Percentiles rank a stretch among this genome's conserved stretches.
These are phyloP conservation scores for Penicillium sclerotigenum DNA, from an alignment of 2,329 filamentous ascomycete genomes.

Conservation along the genomic window DNA sequence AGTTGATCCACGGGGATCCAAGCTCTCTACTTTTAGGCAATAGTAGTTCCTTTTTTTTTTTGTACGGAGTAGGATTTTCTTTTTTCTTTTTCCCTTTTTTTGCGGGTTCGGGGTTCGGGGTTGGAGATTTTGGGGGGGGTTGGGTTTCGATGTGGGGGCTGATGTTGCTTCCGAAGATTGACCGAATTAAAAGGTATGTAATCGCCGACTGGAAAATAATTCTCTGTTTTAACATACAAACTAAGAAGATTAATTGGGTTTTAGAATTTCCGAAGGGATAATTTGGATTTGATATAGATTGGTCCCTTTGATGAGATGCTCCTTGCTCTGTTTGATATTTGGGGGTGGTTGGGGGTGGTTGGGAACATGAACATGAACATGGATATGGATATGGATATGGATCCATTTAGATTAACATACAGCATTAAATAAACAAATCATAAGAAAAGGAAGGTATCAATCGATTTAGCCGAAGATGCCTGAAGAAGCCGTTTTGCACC, in stretches of 20 bases:
- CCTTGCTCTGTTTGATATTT: conserved; percentile 7
- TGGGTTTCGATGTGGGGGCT: conserved; percentile 2
- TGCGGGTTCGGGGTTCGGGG: background rate
- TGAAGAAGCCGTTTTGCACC: conserved; percentile 1
- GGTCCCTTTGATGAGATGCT: background rate
- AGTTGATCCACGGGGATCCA: background rate
- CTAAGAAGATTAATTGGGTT: background rate
- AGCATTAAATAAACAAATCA: background rate
- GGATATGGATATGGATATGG: too few species aligned
- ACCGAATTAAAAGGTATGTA: conserved; percentile 12
- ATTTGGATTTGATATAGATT: conserved; percentile 2
- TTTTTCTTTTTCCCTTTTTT: background rate
- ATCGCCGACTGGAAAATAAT: background rate
- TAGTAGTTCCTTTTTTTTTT: background rate
- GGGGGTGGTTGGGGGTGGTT: conserved; percentile 4
- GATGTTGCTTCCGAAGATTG: conserved; percentile 12
- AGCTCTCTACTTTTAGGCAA: background rate
- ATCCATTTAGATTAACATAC: background rate
- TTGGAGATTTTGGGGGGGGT: too few species aligned
- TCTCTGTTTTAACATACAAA: background rate
- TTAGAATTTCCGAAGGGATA: background rate
- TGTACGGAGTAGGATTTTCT: background rate
- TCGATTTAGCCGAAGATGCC: background rate
- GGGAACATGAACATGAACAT: conserved; percentile 2
- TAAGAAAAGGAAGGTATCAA: background rate